A percentile compares a stretch with the other conserved stretches of the same genome.
These are phyloP conservation scores for Multifurca ochricompacta DNA, from an alignment of 768 basidiomycete genomes.

Conservation along the genomic window DNA sequence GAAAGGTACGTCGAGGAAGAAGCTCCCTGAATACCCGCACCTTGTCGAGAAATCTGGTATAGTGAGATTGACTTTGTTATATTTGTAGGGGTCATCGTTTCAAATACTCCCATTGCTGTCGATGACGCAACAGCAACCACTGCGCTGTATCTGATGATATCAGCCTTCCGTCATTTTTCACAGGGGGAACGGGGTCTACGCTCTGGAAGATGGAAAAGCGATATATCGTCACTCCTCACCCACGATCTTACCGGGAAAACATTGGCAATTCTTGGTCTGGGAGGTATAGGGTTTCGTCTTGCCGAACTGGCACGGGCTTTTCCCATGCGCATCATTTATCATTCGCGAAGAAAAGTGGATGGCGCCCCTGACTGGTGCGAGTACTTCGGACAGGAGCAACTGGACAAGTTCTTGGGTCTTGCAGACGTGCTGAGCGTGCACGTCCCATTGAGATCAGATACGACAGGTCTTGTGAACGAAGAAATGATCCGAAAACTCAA, in stretches of 20 bases:
- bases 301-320: conserved; percentile 70
- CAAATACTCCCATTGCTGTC: conserved; percentile 86
- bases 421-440: conserved; percentile 84
- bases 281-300: conserved; percentile 67
- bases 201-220: conserved; percentile 52
- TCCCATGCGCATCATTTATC: conserved; percentile 86
- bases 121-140: conserved; percentile 90
- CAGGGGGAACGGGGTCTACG: conserved; percentile 51
- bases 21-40: neutral
- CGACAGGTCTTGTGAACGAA: conserved; percentile 65
- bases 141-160: conserved; percentile 74
- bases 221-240: conserved; percentile 37
- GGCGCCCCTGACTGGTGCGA: conserved; percentile 66
- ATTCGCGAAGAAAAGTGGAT: conserved; percentile 50
- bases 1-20: conserved; percentile 39
- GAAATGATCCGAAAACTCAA: conserved; percentile 72
- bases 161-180: conserved; percentile 67
- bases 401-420: conserved; percentile 54
- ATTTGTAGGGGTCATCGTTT: conserved; percentile 58
- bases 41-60: neutral
- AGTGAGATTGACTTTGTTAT: neutral
- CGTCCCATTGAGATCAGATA: conserved; percentile 70
- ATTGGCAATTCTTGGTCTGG: conserved; percentile 66
- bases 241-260: conserved; percentile 65
- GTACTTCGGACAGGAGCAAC: conserved; percentile 56